phyloP scores from a whole-genome alignment of 2,329 filamentous ascomycete genomes.

The Apiospora arundinis region DNA sequence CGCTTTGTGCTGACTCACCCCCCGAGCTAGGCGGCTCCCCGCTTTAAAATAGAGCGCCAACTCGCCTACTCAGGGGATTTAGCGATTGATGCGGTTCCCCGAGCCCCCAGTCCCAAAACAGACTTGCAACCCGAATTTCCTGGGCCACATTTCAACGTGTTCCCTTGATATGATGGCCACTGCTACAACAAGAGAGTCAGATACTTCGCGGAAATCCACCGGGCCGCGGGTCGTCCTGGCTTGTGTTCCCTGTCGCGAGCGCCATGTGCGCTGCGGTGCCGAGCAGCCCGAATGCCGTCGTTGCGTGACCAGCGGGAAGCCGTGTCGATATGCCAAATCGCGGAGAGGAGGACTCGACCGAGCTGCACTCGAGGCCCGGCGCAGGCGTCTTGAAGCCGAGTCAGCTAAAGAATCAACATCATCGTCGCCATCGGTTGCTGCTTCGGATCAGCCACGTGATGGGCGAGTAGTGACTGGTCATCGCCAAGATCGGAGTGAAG shows the following conservation, averaged over 20 bases:
- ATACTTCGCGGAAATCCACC: neutral
- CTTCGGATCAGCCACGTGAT: neutral
- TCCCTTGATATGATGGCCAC: conserved; percentile 3
- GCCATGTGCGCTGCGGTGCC: conserved; percentile 61
- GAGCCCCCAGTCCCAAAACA: too few species aligned
- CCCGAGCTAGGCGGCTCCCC: neutral
- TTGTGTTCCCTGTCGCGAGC: conserved; percentile 57
- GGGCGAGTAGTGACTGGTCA: neutral
- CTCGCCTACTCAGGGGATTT: neutral
- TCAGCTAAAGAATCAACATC: neutral
- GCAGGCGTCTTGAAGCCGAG: conserved; percentile 34
- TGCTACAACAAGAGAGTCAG: neutral
- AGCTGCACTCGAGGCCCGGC: conserved; percentile 36
- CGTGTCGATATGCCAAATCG: conserved; percentile 58
- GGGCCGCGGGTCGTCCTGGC: conserved; percentile 45
- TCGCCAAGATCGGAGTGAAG: neutral
- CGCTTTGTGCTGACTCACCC: neutral
- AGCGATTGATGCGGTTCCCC: neutral
- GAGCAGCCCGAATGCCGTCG: conserved; percentile 52
- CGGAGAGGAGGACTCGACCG: conserved; percentile 51
- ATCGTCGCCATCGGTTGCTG: neutral
- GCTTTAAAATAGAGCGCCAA: neutral
- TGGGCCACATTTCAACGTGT: too few species aligned
- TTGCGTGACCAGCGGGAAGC: conserved; percentile 49
- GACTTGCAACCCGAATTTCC: neutral